phyloP scores from a whole-genome alignment of 495 filamentous ascomycete genomes.

The Aspergillus heteromorphus region DNA sequence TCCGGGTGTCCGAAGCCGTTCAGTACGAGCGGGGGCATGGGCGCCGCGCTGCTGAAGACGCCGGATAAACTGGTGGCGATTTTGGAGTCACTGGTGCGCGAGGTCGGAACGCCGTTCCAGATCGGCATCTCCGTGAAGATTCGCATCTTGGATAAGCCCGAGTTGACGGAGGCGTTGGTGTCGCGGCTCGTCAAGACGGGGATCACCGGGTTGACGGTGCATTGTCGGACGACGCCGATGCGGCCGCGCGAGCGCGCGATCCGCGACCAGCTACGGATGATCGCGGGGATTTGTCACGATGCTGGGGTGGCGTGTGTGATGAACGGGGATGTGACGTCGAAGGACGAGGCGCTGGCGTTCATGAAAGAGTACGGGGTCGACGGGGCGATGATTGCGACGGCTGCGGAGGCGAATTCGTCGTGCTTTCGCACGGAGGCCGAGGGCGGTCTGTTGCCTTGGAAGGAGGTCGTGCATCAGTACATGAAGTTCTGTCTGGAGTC shows the following conservation, averaged over 20 bases:
- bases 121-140: constrained; percentile 97
- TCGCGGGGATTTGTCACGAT: constrained; percentile 68
- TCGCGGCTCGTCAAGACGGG: constrained; percentile 71
- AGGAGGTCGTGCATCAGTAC: constrained; percentile 69
- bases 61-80: constrained; percentile 81
- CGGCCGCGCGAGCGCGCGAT: constrained; percentile 82
- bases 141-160: constrained; percentile 70
- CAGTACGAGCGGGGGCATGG: constrained; percentile 87
- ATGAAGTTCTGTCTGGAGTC: constrained; percentile 62
- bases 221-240: constrained; percentile 96
- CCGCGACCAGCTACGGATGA: constrained; percentile 75
- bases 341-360: constrained; percentile 61
- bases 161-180: constrained; percentile 69
- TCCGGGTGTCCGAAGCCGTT: constrained; percentile 97
- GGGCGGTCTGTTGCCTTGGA: constrained; percentile 65
- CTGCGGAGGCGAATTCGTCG: constrained; percentile 82
- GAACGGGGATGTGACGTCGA: constrained; percentile 82
- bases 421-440: constrained; percentile 65
- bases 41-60: constrained; percentile 76
- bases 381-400: constrained; percentile 93
- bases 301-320: constrained; percentile 85
- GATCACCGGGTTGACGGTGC: constrained; percentile 85
- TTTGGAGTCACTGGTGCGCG: constrained; percentile 69
- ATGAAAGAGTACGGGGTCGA: constrained; percentile 75
- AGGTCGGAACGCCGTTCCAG: constrained; percentile 67